Base-by-base conservation (phyloP, 768 basidiomycete species). In the Podaxis sp. region DNA sequence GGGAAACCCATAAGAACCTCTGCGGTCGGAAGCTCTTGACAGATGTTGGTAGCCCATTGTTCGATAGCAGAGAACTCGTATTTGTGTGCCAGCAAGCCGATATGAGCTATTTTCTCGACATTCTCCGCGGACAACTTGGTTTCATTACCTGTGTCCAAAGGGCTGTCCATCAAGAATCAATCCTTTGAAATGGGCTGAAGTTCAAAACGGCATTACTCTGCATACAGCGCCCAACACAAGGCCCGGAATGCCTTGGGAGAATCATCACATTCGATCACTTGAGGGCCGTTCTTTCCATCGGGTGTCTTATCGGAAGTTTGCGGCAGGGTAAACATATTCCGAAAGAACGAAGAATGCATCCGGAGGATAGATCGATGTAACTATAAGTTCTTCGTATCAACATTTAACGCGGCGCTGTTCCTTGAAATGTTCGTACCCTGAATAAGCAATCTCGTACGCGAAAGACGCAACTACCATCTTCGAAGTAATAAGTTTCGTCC, bases 391-490 rank as follows among this genome's bases (percentile, higher is more conserved):
- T 1, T 5, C 9, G 37, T 19, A 25, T 27, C 22, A 41, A 24
- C 15, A 24, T 17, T 50, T 19, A 25, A 12, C 22, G 37, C 4
- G 15, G 11, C 19, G 19, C 19, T 11, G 37, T 38, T 37, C 19
- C 8, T 6, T 22, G n/a, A 19, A 22, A 9, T 25, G 2, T 43
- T 11, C 40, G 13, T 19, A 56, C 55, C 24, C 41, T 40, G 13
- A 91, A 91, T 60, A 91, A 69, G 11, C 81, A 84, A 67, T 85
- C 80, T 61, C 82, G 80, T 11, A 90, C 83, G 41, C 82, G 76
- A 49, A 91, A 70, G 15, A 90, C 77, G 66, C 85, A 88, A 66
- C 87, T 88, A 49, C 89, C 89, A 66, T 90, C 87, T 37, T 80
- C 75, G 61, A 88, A 77, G 69, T 90, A 91, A 67, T 82, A 91